Conservation (phyloP, 768 basidiomycete species). For the Russula virescens region DNA sequence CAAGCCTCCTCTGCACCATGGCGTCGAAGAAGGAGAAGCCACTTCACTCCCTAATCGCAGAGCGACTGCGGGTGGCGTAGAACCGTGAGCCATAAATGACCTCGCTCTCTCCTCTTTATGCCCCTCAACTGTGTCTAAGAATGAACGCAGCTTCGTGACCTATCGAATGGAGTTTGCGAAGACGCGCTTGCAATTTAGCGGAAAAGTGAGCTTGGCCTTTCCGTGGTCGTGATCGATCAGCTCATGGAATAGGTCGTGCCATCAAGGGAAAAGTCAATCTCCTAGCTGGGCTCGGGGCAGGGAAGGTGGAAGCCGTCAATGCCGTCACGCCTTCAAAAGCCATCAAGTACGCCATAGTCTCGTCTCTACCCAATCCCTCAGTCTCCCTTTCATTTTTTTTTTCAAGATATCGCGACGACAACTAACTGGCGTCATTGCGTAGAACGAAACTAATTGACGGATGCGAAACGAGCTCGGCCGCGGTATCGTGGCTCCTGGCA, state of each 20-base stretch:
- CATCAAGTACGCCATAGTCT: slow-evolving; percentile 67
- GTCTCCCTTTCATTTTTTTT: background rate
- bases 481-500: slow-evolving; percentile 84
- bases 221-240: slow-evolving; percentile 1
- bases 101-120: background rate
- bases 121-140: slow-evolving; percentile 35
- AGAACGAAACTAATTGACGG: slow-evolving; percentile 98
- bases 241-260: background rate
- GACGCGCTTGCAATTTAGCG: slow-evolving; percentile 88
- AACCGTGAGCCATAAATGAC: slow-evolving; percentile 56
- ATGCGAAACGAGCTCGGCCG: slow-evolving; percentile 79
- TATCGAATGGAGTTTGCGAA: slow-evolving; percentile 93
- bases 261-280: slow-evolving; percentile 87
- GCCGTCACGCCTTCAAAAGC: slow-evolving; percentile 98
- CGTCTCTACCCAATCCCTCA: too few relatives aligned
- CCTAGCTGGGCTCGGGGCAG: slow-evolving; percentile 75
- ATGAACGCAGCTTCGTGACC: slow-evolving; percentile 59
- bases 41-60: slow-evolving; percentile 80
- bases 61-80: slow-evolving; percentile 90
- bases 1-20: slow-evolving; percentile 29
- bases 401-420: too few relatives aligned
- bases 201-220: slow-evolving; percentile 44
- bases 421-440: background rate
- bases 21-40: slow-evolving; percentile 72
- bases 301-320: slow-evolving; percentile 86